A percentile compares a stretch with the other conserved stretches of the same genome.
phyloP scores from a whole-genome alignment of 2,329 filamentous ascomycete genomes.

The Drechmeria coniospora region DNA sequence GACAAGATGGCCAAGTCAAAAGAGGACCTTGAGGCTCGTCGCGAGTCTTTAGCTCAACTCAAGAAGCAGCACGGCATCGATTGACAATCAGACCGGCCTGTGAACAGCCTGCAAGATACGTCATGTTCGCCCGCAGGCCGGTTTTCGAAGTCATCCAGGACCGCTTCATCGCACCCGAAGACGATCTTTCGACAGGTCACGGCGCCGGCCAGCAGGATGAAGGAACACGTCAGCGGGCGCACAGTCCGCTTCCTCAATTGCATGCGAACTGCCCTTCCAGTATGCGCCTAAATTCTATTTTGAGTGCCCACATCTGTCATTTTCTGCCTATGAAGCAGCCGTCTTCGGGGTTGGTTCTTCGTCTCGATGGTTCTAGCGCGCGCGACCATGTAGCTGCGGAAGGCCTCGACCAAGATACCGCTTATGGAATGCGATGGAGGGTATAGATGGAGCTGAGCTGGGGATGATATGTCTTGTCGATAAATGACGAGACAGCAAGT shows the following conservation, averaged over 20 bases:
- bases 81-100: constrained; percentile 71
- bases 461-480: too few species aligned
- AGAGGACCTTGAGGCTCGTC: constrained; percentile 85
- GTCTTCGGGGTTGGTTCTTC: too few species aligned
- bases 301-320: too few species aligned
- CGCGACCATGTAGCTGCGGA: too few species aligned
- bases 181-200: constrained; percentile 29
- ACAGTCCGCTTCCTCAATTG: constrained; percentile 27
- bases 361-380: too few species aligned
- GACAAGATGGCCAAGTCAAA: constrained; percentile 65
- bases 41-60: constrained; percentile 94
- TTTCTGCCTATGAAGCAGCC: too few species aligned
- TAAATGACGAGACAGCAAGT: too few species aligned
- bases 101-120: constrained; percentile 31
- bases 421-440: too few species aligned
- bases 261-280: constrained; percentile 19
- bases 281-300: constrained; percentile 25
- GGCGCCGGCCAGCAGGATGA: constrained; percentile 18
- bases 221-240: constrained; percentile 21
- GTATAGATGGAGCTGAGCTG: too few species aligned
- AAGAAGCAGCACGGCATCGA: constrained; percentile 98
- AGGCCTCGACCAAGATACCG: too few species aligned
- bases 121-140: constrained; percentile 42
- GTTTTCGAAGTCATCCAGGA: constrained; percentile 34
- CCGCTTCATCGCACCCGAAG: constrained; percentile 24